These are phyloP conservation scores for Tuber magnatum DNA, from an alignment of 495 filamentous ascomycete species.

Conservation along the genomic window DNA sequence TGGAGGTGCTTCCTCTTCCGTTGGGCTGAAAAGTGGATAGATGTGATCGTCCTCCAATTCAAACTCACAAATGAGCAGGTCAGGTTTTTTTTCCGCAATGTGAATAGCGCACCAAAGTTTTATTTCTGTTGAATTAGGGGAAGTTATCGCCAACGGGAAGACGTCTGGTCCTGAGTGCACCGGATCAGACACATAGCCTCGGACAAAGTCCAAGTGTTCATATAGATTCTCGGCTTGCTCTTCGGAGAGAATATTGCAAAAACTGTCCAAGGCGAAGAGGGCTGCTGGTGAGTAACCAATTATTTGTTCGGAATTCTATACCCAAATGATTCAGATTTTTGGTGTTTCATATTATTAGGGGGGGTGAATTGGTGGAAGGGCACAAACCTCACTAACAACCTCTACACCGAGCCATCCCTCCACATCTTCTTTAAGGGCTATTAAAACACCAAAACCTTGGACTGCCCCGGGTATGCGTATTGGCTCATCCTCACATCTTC, in stretches of 20 bases:
- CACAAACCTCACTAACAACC: conserved; percentile 62
- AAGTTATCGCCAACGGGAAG: conserved; percentile 64
- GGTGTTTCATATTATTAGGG: conserved; percentile 10
- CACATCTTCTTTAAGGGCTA: conserved; percentile 66
- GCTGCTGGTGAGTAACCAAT: conserved; percentile 73
- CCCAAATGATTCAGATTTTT: conserved; percentile 3
- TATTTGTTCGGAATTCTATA: conserved; percentile 60
- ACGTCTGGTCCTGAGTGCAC: conserved; percentile 63
- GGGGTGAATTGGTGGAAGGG: neutral
- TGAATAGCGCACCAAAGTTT: conserved; percentile 91
- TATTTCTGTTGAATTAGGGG: conserved; percentile 46
- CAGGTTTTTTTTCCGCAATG: conserved; percentile 52
- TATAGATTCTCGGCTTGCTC: conserved; percentile 75
- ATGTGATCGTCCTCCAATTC: conserved; percentile 74
- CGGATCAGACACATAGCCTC: conserved; percentile 48
- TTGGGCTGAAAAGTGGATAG: conserved; percentile 59
- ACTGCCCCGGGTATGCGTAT: conserved; percentile 89
- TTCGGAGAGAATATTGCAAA: conserved; percentile 71
- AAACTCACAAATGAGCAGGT: conserved; percentile 83
- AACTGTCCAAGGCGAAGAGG: conserved; percentile 66
- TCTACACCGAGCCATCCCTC: conserved; percentile 60
- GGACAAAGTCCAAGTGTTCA: conserved; percentile 82
- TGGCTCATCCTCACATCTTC: conserved; percentile 85
- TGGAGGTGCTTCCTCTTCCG: conserved; percentile 52
- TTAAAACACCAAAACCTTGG: conserved; percentile 71